Percentiles rank a stretch among this genome's conserved stretches.
Conservation (phyloP, 1,284 basidiomycete species). For the Heliocybe sulcata region DNA sequence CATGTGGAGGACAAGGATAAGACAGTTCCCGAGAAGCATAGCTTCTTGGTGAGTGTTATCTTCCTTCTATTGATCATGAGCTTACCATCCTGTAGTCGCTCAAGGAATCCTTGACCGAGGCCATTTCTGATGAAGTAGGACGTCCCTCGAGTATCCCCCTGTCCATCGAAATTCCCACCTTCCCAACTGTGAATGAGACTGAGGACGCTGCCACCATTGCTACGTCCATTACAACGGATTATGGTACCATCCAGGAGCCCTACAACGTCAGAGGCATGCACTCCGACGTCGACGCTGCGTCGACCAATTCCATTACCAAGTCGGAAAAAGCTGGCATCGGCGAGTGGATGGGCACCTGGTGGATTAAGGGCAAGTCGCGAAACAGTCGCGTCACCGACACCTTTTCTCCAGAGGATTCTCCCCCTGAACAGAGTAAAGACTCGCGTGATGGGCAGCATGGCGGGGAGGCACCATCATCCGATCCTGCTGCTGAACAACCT, state of each 20-base stretch:
- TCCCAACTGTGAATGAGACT: background rate
- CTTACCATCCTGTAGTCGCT: conserved; percentile 41
- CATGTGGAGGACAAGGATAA: conserved; percentile 42
- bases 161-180: background rate
- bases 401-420: conserved; percentile 8
- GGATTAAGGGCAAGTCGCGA: conserved; percentile 36
- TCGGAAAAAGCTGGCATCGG: conserved; percentile 32
- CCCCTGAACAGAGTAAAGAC: background rate
- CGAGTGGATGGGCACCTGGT: conserved; percentile 66
- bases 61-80: conserved; percentile 5
- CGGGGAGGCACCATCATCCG: background rate
- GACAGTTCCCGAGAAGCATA: conserved; percentile 34
- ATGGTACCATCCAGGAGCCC: conserved; percentile 6
- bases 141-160: conserved; percentile 16
- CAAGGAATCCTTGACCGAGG: conserved; percentile 62
- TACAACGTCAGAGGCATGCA: background rate
- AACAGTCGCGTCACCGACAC: conserved; percentile 8
- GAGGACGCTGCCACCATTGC: background rate
- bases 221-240: conserved; percentile 4
- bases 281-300: conserved; percentile 2
- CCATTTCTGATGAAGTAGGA: conserved; percentile 54
- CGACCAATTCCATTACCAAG: conserved; percentile 7
- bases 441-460: background rate
- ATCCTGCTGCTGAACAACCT: conserved; percentile 2
- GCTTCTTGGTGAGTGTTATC: conserved; percentile 37